Base-by-base conservation (phyloP, 306 rosid genomes). In the Myrica gale region DNA sequence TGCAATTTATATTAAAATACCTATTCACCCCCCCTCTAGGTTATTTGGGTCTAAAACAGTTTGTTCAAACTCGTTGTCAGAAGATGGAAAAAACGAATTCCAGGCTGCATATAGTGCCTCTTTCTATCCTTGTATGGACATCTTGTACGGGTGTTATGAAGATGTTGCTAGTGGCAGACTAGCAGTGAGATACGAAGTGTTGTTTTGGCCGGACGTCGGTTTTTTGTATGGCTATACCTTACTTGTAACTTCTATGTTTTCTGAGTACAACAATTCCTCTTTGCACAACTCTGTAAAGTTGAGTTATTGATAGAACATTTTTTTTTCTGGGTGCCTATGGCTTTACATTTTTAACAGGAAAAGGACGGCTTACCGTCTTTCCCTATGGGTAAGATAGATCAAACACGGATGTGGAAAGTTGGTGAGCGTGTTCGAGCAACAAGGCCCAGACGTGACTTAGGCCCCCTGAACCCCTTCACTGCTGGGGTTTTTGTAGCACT, bases 361-460 rank as follows among this genome's bases (percentile, higher is more conserved):
- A 92, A 95, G 82, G 97, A 95, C 42, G 97, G 97, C 75, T 84
- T 92, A 32, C 97, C 97, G 63, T 91, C 99, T 7, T 95, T 92
- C 75, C 99, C 97, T 37, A 92, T 95, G 97, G 99, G 99, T n/a
- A 92, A 95, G 46, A 92, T 95, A 83, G 97, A 95, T 75, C 97
- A 95, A 80, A 95, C 99, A 44, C 91, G 91, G 71, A 92, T 92
- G 99, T 95, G 99, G 99, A 95, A 95, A 72, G 99, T 95, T 1
- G 97, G 99, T 72, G 96, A 92, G 70, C 89, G 85, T 1, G 97
- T 92, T 61, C 89, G 99, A 16, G 74, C 94, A 13, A 67, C 83
- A 62, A 88, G 97, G 45, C 93, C 97, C 7, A 90, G 84, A 6
- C 93, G 97, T 72, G 97, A 92, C 78, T 88, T 95, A 5, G 97